These are phyloP conservation scores for Aspergillus sp. DNA, from an alignment of 2,329 filamentous ascomycete species.

Conservation along the genomic window DNA sequence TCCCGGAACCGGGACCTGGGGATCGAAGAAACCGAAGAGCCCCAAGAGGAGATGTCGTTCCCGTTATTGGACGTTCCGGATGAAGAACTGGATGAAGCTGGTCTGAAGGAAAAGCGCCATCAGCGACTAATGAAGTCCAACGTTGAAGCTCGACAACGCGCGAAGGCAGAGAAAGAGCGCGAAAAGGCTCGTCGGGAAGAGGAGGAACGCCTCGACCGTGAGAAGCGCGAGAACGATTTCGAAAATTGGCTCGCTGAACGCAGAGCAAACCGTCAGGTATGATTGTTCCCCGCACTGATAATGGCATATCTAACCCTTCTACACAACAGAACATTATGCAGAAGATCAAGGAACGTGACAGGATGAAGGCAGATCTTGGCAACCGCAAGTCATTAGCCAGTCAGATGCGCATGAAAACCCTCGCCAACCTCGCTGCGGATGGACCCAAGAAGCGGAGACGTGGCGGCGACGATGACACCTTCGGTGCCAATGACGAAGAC, in stretches of 20 bases:
- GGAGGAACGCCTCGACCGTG: slow-evolving; percentile 78
- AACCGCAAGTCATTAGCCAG: slow-evolving; percentile 96
- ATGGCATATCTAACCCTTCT: slow-evolving; percentile 16
- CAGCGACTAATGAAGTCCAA: slow-evolving; percentile 93
- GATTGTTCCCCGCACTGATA: background rate
- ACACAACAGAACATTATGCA: slow-evolving; percentile 63
- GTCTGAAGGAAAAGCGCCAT: slow-evolving; percentile 86
- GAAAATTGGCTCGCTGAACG: slow-evolving; percentile 86
- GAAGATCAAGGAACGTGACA: slow-evolving; percentile 90
- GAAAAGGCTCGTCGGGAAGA: slow-evolving; percentile 84
- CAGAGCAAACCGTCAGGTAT: slow-evolving; percentile 65
- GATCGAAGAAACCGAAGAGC: slow-evolving; percentile 76
- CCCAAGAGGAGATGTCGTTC: slow-evolving; percentile 76
- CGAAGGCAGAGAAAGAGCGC: slow-evolving; percentile 92
- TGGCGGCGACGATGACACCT: slow-evolving; percentile 90
- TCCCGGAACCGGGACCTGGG: slow-evolving; percentile 93
- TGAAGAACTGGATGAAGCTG: slow-evolving; percentile 88
- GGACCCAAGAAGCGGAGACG: slow-evolving; percentile 80
- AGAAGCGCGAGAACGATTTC: slow-evolving; percentile 79
- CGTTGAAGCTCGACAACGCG: slow-evolving; percentile 86
- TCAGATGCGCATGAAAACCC: slow-evolving; percentile 97
- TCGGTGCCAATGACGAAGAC: slow-evolving; percentile 95
- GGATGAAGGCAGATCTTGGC: slow-evolving; percentile 88
- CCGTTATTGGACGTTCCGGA: slow-evolving; percentile 86
- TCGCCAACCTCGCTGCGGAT: slow-evolving; percentile 93